Percentiles rank a stretch among this genome's conserved stretches.
Evolutionary conservation across 768 basidiomycete species (phyloP).

Genomic region (Symmetrospora coprosmae): DNA sequence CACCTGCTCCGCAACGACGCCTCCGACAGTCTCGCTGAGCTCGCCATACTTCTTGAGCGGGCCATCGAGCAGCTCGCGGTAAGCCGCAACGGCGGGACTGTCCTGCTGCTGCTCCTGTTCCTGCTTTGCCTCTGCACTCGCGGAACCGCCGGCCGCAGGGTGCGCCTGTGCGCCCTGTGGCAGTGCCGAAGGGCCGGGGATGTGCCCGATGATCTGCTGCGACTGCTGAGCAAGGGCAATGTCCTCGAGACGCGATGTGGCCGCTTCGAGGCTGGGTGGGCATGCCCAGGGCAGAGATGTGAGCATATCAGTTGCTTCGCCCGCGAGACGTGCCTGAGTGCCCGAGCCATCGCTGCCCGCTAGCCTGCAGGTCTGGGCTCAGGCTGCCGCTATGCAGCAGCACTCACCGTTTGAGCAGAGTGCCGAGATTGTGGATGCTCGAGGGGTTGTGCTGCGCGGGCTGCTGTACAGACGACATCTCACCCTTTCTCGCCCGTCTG

Average conservation of each 20-base stretch:
- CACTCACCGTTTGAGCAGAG: conserved; percentile 24
- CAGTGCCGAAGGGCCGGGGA: conserved; percentile 30
- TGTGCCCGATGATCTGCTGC: conserved; percentile 28
- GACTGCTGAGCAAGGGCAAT: conserved; percentile 47
- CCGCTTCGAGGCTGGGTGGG: conserved; percentile 83
- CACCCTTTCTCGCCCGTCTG: no score
- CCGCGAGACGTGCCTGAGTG: no score
- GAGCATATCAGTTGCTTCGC: no score
- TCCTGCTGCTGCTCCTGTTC: conserved; percentile 38
- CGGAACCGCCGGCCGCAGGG: conserved; percentile 34
- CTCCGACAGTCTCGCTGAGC: conserved; percentile 57
- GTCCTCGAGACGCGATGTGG: conserved; percentile 86
- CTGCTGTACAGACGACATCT: no score
- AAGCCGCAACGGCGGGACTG: conserved; percentile 55
- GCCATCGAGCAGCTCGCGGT: conserved; percentile 56
- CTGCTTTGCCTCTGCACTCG: conserved; percentile 27
- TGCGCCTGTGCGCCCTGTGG: conserved; percentile 31
- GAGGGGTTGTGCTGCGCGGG: not conserved
- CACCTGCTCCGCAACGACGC: conserved; percentile 67
- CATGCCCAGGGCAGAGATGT: no score
- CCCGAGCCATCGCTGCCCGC: no score
- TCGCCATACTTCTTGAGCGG: conserved; percentile 61
- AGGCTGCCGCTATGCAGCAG: not conserved
- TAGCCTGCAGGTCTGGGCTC: not conserved
- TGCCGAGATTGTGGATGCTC: conserved; percentile 19